A percentile compares a stretch with the other conserved stretches of the same genome.
Conservation (phyloP, 306 rosid genomes). For the Gynostemma pentaphyllum region DNA sequence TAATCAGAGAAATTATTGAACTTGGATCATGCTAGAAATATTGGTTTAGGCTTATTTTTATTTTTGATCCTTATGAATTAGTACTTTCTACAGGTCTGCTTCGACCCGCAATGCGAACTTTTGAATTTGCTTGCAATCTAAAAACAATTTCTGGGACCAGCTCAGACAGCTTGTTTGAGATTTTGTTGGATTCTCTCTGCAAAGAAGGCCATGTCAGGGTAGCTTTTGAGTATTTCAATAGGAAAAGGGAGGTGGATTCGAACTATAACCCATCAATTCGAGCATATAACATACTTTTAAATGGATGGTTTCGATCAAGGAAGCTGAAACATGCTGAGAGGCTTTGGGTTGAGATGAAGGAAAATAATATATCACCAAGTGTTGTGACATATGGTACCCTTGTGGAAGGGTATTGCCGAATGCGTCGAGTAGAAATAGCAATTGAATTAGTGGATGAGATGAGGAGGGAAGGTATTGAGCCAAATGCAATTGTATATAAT, state of each 20-base stretch:
- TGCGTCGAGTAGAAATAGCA: conserved; percentile 60
- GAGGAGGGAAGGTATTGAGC: conserved; percentile 56
- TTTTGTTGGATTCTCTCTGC: conserved; percentile 77
- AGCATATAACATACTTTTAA: conserved; percentile 52
- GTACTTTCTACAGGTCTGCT: conserved; percentile 25
- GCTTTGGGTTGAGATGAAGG: conserved; percentile 76
- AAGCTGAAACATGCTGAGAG: conserved; percentile 66
- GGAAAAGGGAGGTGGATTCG: conserved; percentile 18
- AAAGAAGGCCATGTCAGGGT: conserved; percentile 58
- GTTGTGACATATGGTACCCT: conserved; percentile 93
- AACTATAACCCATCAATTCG: conserved; percentile 41
- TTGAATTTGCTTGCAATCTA: conserved; percentile 45
- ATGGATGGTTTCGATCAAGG: conserved; percentile 84
- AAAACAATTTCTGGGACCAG: conserved; percentile 23
- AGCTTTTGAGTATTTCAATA: conserved; percentile 29
- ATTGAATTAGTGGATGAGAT: conserved; percentile 60
- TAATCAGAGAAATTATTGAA: neutral
- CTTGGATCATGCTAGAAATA: neutral
- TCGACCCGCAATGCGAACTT: conserved; percentile 56
- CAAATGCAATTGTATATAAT: conserved; percentile 69
- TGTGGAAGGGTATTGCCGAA: conserved; percentile 78
- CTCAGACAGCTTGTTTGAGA: conserved; percentile 59
- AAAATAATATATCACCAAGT: conserved; percentile 50
- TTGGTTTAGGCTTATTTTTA: neutral
- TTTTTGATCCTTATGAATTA: neutral